These are phyloP conservation scores for Macrolepiota albuminosa DNA, from an alignment of 768 basidiomycete species.

Conservation along the genomic window DNA sequence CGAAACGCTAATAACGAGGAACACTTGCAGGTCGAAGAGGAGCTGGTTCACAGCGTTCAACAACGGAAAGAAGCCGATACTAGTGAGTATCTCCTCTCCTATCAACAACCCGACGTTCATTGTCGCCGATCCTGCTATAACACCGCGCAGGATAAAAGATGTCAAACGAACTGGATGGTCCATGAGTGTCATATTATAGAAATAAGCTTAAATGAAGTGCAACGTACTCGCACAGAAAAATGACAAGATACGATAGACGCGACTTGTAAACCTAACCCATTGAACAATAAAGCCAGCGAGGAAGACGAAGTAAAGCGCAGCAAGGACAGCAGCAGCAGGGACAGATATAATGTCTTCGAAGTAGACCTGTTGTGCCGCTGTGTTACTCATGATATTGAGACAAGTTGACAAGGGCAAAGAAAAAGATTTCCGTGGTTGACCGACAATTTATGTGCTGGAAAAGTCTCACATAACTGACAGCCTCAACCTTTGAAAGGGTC, in stretches of 20 bases:
- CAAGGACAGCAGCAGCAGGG: conserved; percentile 4
- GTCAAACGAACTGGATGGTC: not conserved
- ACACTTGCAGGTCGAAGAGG: not conserved
- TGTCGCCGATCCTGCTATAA: conserved; percentile 3
- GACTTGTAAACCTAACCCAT: not conserved
- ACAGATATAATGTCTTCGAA: not conserved
- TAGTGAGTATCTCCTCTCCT: conserved; percentile 4
- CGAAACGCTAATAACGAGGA: not conserved
- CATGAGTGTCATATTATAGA: not conserved
- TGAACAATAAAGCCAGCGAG: conserved; percentile 1
- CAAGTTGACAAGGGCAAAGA: not conserved
- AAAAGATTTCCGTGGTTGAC: not conserved
- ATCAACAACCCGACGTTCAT: conserved; percentile 2
- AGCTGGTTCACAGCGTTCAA: conserved; percentile 2
- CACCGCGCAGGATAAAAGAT: conserved; percentile 1
- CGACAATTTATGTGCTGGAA: not conserved
- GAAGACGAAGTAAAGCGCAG: conserved; percentile 2
- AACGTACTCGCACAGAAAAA: conserved; percentile 5
- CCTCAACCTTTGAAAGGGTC: not conserved
- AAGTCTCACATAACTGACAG: conserved; percentile 3
- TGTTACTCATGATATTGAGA: not conserved
- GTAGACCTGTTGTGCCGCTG: not conserved
- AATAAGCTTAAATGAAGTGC: not conserved
- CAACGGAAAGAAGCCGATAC: conserved; percentile 1
- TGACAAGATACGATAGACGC: not conserved